Percentiles rank a stretch among this genome's conserved stretches.
Conservation (phyloP, 2,329 filamentous ascomycete species). For the Microcyclospora tardicrescens region DNA sequence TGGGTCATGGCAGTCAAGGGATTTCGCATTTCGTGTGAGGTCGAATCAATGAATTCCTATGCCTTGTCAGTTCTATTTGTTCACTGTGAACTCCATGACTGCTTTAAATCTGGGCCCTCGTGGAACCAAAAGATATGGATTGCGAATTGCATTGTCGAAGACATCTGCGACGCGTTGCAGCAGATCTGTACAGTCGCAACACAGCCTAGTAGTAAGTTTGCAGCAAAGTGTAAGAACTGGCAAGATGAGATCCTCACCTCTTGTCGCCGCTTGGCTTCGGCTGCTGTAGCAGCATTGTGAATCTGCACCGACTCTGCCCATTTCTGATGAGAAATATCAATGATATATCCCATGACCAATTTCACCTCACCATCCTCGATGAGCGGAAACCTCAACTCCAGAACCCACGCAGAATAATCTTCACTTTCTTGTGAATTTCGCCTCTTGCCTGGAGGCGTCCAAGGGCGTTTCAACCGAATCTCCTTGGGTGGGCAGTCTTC, state of each 20-base stretch:
- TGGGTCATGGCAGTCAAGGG: conserved; percentile 31
- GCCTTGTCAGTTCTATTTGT: neutral
- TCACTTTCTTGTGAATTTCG: conserved; percentile 1
- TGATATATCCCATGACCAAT: conserved; percentile 12
- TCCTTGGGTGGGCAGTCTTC: conserved; percentile 4
- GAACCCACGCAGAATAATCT: conserved; percentile 6
- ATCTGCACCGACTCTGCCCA: conserved; percentile 15
- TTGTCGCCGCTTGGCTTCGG: conserved; percentile 15
- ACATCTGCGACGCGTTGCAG: too few species aligned
- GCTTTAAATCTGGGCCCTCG: too few species aligned
- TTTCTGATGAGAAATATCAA: conserved; percentile 19
- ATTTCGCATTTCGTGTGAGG: conserved; percentile 30
- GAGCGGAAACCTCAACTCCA: conserved; percentile 8
- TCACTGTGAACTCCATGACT: too few species aligned
- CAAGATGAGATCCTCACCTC: conserved; percentile 8
- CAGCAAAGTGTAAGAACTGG: neutral
- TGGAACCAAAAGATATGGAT: too few species aligned
- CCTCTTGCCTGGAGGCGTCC: conserved; percentile 5
- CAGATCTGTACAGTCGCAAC: too few species aligned
- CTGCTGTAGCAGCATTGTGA: conserved; percentile 8
- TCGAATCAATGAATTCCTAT: conserved; percentile 6
- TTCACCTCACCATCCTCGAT: conserved; percentile 10
- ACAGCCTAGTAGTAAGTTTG: too few species aligned
- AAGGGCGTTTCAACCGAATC: conserved; percentile 7
- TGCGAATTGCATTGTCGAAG: too few species aligned